phyloP scores from a whole-genome alignment of 805 yeast species.

The Candida mattraensis region DNA sequence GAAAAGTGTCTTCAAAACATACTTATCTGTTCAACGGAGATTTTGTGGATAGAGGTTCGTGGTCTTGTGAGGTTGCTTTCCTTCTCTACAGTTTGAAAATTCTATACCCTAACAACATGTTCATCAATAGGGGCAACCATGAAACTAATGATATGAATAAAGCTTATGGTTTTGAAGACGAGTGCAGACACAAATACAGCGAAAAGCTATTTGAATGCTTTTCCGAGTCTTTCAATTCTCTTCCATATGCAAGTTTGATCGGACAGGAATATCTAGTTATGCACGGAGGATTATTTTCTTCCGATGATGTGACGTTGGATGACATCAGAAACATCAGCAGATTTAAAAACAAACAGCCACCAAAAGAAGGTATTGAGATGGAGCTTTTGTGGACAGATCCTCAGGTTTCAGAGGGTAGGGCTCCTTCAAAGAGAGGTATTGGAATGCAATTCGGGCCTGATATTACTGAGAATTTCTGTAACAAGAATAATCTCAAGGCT shows the following conservation, averaged over 20 bases:
- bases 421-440: slow-evolving; percentile 90
- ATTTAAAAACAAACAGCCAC: slow-evolving; percentile 72
- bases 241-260: slow-evolving; percentile 84
- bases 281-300: slow-evolving; percentile 94
- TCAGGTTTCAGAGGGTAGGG: slow-evolving; percentile 71
- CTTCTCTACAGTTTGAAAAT: slow-evolving; percentile 75
- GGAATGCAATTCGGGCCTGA: slow-evolving; percentile 98
- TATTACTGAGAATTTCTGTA: slow-evolving; percentile 76
- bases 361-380: slow-evolving; percentile 91
- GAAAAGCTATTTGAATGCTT: slow-evolving; percentile 79
- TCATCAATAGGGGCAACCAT: slow-evolving; percentile 91
- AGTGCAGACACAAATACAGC: slow-evolving; percentile 86
- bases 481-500: slow-evolving; percentile 67
- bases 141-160: slow-evolving; percentile 97
- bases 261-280: slow-evolving; percentile 79
- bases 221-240: slow-evolving; percentile 77
- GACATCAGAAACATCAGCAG: slow-evolving; percentile 75
- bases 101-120: slow-evolving; percentile 67
- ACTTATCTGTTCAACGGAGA: slow-evolving; percentile 92
- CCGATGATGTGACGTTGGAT: slow-evolving; percentile 65
- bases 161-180: slow-evolving; percentile 95
- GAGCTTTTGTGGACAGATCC: slow-evolving; percentile 98
- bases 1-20: slow-evolving; percentile 65
- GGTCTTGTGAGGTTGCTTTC: slow-evolving; percentile 96
- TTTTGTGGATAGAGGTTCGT: slow-evolving; percentile 96